Evolutionary conservation across 176 grass and related monocot genomes (phyloP).

Genomic region (Oryza nivara): DNA sequence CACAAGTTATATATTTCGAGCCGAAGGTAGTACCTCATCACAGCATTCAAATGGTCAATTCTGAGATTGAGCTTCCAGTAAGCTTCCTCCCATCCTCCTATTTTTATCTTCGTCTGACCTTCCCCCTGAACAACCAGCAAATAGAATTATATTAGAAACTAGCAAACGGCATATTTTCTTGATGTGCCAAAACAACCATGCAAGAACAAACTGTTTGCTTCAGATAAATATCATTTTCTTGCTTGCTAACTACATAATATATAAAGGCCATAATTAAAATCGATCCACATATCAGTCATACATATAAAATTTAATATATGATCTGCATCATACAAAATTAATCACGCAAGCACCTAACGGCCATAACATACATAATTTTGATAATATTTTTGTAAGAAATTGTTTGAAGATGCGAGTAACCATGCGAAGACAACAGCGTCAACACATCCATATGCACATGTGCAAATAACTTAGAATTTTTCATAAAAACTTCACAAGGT

Average conservation of each 20-base stretch:
- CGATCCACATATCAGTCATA: neutral
- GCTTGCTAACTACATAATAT: neutral
- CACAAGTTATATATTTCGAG: too few species aligned
- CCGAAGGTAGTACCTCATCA: too few species aligned
- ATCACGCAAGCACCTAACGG: neutral
- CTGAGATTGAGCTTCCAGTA: too few species aligned
- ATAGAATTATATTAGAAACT: too few species aligned
- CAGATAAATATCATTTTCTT: neutral
- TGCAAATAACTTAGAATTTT: neutral
- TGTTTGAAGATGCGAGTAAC: neutral
- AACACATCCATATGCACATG: neutral
- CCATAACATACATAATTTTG: neutral
- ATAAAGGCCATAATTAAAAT: neutral
- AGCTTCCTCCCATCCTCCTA: too few species aligned
- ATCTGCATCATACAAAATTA: neutral
- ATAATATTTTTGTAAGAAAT: too few species aligned
- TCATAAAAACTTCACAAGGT: neutral
- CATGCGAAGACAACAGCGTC: too few species aligned
- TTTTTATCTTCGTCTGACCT: too few species aligned
- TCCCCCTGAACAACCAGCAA: too few species aligned
- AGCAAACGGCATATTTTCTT: neutral
- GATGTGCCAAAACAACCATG: slow-evolving; percentile 1
- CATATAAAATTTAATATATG: neutral
- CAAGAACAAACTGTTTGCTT: neutral
- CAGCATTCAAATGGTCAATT: too few species aligned